Base-by-base conservation (phyloP, 176 grass and related monocot genomes). In the Rhynchospora pubera region DNA sequence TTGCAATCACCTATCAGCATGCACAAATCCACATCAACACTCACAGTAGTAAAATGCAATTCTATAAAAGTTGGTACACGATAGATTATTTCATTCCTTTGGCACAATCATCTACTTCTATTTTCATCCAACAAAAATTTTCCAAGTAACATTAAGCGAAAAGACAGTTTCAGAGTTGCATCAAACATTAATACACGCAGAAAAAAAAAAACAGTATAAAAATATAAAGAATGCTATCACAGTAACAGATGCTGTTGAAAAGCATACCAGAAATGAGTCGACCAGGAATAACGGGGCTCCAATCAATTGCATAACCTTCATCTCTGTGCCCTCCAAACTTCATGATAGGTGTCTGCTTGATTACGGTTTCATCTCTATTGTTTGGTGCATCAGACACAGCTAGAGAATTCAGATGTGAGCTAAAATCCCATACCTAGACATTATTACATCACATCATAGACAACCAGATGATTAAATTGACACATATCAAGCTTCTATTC, bases 291-390 rank as follows among this genome's bases (percentile, higher is more conserved):
- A 90, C 68, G 42, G 92, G 78, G 83, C 87, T 89, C 96, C 92
- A 98, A 82, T 98, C 96, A 84, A 98, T 88, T 69, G 87, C 92
- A 87, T 91, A 98, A 45, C 96, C 96, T 86, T 98, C 96, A 84
- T 88, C 84, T 80, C 93, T 91, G 90, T 98, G 96, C 21, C 96
- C 90, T 48, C 57, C 77, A 82, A 98, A 98, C 51, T 93, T 89
- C 81, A 93, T 78, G 62, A 94, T 6, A 75, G 96, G 90, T 43
- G 45, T 39, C 9, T 90, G 90, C 43, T 75, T 88, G 79, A 87
- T 65, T 68, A 94, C 84, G 67, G 46, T 89, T 47, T 88, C 80
- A 2, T 86, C 90, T 84, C 88, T 91, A 61, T 87, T 88, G n/a
- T 76, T 87, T 71, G 68, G 63, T 84, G 81, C 65, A 77, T 70